Conservation (phyloP, 495 filamentous ascomycete species). For the Talaromyces proteolyticus region DNA sequence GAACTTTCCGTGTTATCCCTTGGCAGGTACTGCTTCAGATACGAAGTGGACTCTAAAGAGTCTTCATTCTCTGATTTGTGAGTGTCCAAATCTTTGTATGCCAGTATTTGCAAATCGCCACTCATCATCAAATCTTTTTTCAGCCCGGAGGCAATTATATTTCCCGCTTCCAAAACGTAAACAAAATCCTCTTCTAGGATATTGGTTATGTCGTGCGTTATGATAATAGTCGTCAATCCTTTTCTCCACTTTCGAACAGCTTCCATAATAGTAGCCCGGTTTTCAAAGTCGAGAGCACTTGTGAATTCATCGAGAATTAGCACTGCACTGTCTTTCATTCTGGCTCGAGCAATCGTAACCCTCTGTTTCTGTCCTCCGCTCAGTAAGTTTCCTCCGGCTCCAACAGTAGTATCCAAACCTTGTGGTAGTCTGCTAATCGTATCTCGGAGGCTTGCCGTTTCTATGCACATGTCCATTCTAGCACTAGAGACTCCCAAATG, state of each 20-base stretch:
- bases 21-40: neutral
- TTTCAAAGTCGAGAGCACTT: constrained; percentile 69
- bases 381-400: constrained; percentile 60
- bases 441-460: constrained; percentile 65
- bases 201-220: constrained; percentile 85
- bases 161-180: constrained; percentile 72
- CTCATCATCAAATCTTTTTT: constrained; percentile 36
- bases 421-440: constrained; percentile 66
- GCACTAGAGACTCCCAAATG: constrained; percentile 39
- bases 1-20: neutral
- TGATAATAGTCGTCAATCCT: constrained; percentile 75
- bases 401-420: constrained; percentile 69
- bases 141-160: constrained; percentile 64
- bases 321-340: constrained; percentile 73
- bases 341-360: constrained; percentile 70
- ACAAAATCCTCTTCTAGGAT: constrained; percentile 71
- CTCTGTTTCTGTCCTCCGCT: constrained; percentile 84
- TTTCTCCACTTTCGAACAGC: constrained; percentile 63
- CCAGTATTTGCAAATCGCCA: neutral
- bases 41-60: neutral
- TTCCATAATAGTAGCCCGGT: constrained; percentile 64
- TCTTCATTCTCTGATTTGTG: neutral
- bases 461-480: constrained; percentile 48
- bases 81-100: neutral
- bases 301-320: constrained; percentile 84